These are phyloP conservation scores for Hericium erinaceus DNA, from an alignment of 768 basidiomycete genomes.

Conservation along the genomic window DNA sequence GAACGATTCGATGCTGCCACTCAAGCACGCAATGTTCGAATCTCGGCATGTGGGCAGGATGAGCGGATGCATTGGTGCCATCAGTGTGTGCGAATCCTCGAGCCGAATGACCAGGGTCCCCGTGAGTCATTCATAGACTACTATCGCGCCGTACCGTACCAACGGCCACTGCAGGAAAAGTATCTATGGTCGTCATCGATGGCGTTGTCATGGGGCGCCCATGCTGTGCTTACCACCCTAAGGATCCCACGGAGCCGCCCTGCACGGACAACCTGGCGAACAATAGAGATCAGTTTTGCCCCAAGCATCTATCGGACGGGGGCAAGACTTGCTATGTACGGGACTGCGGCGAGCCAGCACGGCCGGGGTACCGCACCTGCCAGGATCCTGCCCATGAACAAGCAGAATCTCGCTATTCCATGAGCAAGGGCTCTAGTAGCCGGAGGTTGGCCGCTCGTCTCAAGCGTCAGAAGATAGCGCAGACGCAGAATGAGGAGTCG, in stretches of 20 bases:
- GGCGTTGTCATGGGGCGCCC: neutral
- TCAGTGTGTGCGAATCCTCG: neutral
- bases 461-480: no score
- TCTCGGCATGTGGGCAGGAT: conserved; percentile 18
- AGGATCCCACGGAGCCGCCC: no score
- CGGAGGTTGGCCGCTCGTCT: neutral
- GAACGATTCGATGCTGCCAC: conserved; percentile 21
- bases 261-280: neutral
- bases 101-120: neutral
- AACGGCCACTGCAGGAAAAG: neutral
- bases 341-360: neutral
- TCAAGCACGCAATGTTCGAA: conserved; percentile 16
- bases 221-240: neutral
- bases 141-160: no score
- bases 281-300: neutral
- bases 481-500: no score
- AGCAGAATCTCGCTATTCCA: neutral
- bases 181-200: neutral
- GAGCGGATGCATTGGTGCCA: conserved; percentile 16
- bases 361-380: neutral
- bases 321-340: no score
- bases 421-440: neutral
- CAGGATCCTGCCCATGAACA: neutral
- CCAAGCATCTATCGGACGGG: no score
- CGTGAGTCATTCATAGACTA: neutral